Base-by-base conservation (phyloP, 345 rosid genomes). In the Abelmoschus esculentus region DNA sequence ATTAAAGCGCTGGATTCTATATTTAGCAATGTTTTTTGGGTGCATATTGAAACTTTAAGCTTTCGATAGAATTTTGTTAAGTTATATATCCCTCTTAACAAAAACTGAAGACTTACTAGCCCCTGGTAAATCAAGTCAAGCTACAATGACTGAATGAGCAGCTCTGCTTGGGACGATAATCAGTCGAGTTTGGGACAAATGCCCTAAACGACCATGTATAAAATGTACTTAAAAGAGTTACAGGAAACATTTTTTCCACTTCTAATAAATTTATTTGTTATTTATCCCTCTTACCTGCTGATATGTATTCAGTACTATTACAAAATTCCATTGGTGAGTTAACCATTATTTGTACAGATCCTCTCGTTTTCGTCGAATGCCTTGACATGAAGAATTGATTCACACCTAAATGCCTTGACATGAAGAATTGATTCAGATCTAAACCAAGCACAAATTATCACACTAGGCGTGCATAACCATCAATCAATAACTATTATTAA, bases 21-120 rank as follows among this genome's bases (percentile, higher is more conserved):
- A 15, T 49, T 49, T 49, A 49, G 17, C 53, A 49, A 49, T 15
- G 53, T 49, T 49, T 14, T 49, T 15, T 49, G 53, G 18, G 6
- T 49, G 53, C 53, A 3, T 49, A 49, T 49, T 49, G 53, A 4
- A 49, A 49, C 53, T 49, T 18, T 49, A 49, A 49, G 53, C 53
- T 14, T 49, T 49, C 14, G 53, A 4, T 14, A 49, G 53, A 13
- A 15, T 40, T 49, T 49, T n/a, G n/a, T n/a, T n/a, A n/a, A n/a
- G n/a, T n/a, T n/a, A n/a, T n/a, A n/a, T n/a, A n/a, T n/a, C n/a
- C n/a, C n/a, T n/a, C n/a, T n/a, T n/a, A n/a, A n/a, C n/a, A n/a
- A 78, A 71, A 72, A 91, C 96, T 74, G 81, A 84, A 70, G 85
- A 83, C 64, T 80, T 86, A 49, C 83, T 76, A 56, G 83, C 80